Percentiles rank a stretch among this genome's conserved stretches.
These are phyloP conservation scores for Starmerella khaoyaiensis DNA, from an alignment of 805 yeast species.

Conservation along the genomic window DNA sequence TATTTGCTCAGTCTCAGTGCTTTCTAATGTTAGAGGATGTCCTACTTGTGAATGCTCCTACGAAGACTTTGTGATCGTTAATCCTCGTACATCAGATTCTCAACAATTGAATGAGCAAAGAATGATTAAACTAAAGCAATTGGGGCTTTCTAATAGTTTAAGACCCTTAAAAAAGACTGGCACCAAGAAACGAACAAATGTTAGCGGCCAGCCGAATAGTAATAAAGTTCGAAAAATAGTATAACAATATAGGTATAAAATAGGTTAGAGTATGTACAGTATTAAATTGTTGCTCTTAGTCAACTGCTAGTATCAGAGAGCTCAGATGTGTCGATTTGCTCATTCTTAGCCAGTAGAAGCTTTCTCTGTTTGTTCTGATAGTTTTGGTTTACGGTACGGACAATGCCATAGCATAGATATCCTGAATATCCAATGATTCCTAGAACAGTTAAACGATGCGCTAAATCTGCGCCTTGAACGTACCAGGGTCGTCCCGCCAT, in stretches of 20 bases:
- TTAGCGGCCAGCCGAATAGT: too few relatives aligned
- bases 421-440: conserved; percentile 45
- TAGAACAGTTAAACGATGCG: conserved; percentile 59
- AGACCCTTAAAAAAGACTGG: conserved; percentile 5
- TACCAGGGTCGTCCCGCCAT: conserved; percentile 49
- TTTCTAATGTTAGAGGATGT: conserved; percentile 19
- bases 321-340: too few relatives aligned
- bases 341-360: conserved; percentile 3
- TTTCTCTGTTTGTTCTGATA: conserved; percentile 14
- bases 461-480: conserved; percentile 55
- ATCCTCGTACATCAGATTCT: conserved; percentile 27
- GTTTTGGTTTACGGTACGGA: conserved; percentile 10
- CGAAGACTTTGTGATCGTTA: conserved; percentile 28
- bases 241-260: background rate
- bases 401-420: conserved; percentile 22
- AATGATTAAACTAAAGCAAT: conserved; percentile 18
- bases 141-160: conserved; percentile 31
- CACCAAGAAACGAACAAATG: conserved; percentile 1
- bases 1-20: conserved; percentile 17
- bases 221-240: background rate
- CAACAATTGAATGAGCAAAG: conserved; percentile 21
- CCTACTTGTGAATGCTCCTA: conserved; percentile 29
- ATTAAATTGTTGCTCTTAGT: too few relatives aligned
- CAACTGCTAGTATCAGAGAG: too few relatives aligned
- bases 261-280: background rate